Conservation (phyloP, 768 basidiomycete genomes). For the Tulasnella sp. region DNA sequence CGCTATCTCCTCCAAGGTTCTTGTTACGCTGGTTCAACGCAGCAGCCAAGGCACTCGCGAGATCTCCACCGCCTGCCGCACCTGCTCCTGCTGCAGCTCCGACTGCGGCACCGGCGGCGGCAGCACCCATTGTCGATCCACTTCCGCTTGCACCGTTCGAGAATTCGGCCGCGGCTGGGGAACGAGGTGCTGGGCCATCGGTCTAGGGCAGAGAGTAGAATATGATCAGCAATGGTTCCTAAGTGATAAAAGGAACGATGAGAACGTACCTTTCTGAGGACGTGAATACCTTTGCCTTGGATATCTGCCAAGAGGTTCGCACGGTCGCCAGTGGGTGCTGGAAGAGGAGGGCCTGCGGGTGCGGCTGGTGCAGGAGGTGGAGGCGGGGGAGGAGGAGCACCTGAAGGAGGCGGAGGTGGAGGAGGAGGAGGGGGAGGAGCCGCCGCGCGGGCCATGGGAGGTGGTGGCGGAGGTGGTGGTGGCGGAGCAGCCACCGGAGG, state of each 20-base stretch:
- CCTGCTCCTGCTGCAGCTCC: conserved; percentile 18
- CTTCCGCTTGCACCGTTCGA: background rate
- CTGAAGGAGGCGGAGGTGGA: conserved; percentile 20
- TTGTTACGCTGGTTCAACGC: conserved; percentile 75
- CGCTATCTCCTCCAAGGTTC: conserved; percentile 66
- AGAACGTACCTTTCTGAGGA: conserved; percentile 41
- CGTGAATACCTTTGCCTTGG: conserved; percentile 63
- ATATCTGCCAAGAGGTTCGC: conserved; percentile 63
- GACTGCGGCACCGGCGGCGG: conserved; percentile 15
- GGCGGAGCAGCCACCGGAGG: conserved; percentile 29
- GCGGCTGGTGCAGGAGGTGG: conserved; percentile 25
- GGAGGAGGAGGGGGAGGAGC: background rate
- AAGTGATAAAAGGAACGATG: background rate
- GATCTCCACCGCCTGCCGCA: conserved; percentile 46
- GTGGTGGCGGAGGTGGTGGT: conserved; percentile 27
- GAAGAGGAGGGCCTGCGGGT: conserved; percentile 26
- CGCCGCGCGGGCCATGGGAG: conserved; percentile 13
- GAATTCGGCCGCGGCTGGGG: background rate
- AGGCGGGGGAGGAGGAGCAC: conserved; percentile 26
- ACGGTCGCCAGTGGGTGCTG: conserved; percentile 48
- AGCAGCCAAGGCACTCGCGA: conserved; percentile 73
- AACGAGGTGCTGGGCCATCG: background rate
- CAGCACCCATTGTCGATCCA: background rate
- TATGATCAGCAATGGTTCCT: background rate
- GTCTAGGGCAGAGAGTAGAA: background rate